phyloP scores from a whole-genome alignment of 1,284 basidiomycete species.

The Irpex sp. region DNA sequence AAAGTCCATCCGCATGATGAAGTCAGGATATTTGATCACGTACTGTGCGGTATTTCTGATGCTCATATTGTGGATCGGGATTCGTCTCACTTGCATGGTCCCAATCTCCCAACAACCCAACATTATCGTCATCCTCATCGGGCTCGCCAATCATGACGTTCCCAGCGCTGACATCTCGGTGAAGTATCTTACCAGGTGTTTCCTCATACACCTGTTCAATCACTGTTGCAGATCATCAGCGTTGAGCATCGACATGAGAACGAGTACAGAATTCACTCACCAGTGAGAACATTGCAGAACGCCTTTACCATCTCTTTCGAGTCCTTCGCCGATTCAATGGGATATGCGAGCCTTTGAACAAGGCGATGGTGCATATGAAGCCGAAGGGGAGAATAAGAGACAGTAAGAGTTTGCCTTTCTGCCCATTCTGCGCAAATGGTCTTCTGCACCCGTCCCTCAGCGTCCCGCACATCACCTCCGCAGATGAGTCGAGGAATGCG shows the following conservation, averaged over 20 bases:
- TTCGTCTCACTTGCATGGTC: background rate
- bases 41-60: background rate
- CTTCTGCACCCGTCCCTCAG: background rate
- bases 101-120: background rate
- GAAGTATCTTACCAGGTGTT: background rate
- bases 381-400: background rate
- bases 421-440: background rate
- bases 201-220: background rate
- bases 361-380: background rate
- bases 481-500: background rate
- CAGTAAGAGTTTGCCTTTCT: background rate
- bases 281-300: background rate
- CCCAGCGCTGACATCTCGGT: constrained; percentile 1
- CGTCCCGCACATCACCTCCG: constrained; percentile 1
- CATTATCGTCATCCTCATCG: background rate
- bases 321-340: background rate
- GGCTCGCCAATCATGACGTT: constrained; percentile 1
- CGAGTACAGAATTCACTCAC: background rate
- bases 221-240: background rate
- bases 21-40: background rate
- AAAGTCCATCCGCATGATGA: background rate
- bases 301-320: background rate
- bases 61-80: background rate
- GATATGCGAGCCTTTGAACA: constrained; percentile 2
- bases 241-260: background rate